Conservation (phyloP, 805 yeast genomes). For the Teunomyces aglyptinius region DNA sequence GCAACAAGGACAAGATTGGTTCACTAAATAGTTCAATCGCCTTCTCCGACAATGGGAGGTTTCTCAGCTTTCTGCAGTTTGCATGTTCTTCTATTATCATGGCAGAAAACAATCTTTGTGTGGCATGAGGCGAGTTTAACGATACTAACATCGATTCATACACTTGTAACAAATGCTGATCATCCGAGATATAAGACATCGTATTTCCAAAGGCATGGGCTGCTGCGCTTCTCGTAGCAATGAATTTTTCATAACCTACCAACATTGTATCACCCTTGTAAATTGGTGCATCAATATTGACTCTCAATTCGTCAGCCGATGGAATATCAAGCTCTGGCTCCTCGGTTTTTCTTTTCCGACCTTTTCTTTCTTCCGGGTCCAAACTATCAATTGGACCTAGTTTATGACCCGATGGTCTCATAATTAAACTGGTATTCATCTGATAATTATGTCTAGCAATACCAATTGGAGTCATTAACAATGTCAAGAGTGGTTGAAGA, state of each 20-base stretch:
- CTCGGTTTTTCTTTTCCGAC: slow-evolving; percentile 46
- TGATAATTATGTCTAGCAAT: slow-evolving; percentile 82
- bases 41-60: slow-evolving; percentile 13
- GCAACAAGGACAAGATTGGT: slow-evolving; percentile 35
- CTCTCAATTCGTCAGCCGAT: slow-evolving; percentile 49
- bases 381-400: slow-evolving; percentile 18
- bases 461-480: slow-evolving; percentile 93
- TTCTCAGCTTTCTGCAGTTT: slow-evolving; percentile 20
- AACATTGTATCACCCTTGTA: slow-evolving; percentile 86
- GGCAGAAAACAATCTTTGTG: slow-evolving; percentile 73
- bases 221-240: slow-evolving; percentile 73
- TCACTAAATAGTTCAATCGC: slow-evolving; percentile 22
- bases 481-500: slow-evolving; percentile 55
- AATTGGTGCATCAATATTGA: slow-evolving; percentile 92
- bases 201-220: slow-evolving; percentile 73
- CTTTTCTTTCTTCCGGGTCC: slow-evolving; percentile 32
- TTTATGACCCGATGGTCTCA: slow-evolving; percentile 74
- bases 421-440: slow-evolving; percentile 71
- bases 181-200: slow-evolving; percentile 47
- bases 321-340: slow-evolving; percentile 38
- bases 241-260: slow-evolving; percentile 70
- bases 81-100: slow-evolving; percentile 72
- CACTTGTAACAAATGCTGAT: slow-evolving; percentile 37
- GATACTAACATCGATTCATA: slow-evolving; percentile 39
- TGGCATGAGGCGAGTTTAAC: slow-evolving; percentile 64